Conservation (phyloP, 2,329 filamentous ascomycete genomes). For the Paecilomyces sp. region DNA sequence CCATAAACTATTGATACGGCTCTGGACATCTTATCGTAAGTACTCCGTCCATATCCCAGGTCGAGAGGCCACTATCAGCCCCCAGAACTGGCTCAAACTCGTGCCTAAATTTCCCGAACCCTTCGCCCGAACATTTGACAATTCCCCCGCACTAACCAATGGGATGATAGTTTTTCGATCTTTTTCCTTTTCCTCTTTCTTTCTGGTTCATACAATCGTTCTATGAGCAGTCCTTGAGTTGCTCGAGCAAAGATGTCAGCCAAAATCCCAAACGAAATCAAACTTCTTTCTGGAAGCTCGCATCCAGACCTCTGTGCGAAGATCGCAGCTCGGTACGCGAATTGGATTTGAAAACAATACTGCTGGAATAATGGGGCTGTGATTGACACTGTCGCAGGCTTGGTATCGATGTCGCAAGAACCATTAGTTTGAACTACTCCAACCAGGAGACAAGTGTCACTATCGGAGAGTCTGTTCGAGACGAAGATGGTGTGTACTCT, state of each 20-base stretch:
- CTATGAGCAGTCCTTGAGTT: not conserved
- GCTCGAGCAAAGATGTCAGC: slow-evolving; percentile 45
- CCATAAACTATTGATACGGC: not conserved
- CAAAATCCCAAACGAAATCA: slow-evolving; percentile 55
- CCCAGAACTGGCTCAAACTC: not conserved
- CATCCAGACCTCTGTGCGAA: slow-evolving; percentile 63
- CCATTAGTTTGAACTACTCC: slow-evolving; percentile 61
- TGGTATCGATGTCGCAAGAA: slow-evolving; percentile 61
- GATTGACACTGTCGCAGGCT: slow-evolving; percentile 37
- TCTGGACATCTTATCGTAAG: slow-evolving; percentile 1
- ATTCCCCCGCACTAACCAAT: not conserved
- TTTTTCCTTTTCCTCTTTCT: slow-evolving; percentile 1
- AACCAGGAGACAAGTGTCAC: slow-evolving; percentile 64
- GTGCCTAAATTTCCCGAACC: not conserved
- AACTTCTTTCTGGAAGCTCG: slow-evolving; percentile 68
- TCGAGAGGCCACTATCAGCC: not conserved
- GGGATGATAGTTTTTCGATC: slow-evolving; percentile 12
- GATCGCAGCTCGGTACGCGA: slow-evolving; percentile 55
- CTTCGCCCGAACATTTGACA: not conserved
- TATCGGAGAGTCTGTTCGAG: slow-evolving; percentile 90
- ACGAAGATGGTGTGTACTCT: slow-evolving; percentile 71
- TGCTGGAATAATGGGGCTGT: not conserved
- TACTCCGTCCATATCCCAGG: slow-evolving; percentile 2
- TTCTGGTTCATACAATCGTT: slow-evolving; percentile 2
- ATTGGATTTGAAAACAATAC: slow-evolving; percentile 1